A percentile compares a stretch with the other conserved stretches of the same genome.
These are phyloP conservation scores for Fusarium chuoi DNA, from an alignment of 2,329 filamentous ascomycete genomes.

Conservation along the genomic window DNA sequence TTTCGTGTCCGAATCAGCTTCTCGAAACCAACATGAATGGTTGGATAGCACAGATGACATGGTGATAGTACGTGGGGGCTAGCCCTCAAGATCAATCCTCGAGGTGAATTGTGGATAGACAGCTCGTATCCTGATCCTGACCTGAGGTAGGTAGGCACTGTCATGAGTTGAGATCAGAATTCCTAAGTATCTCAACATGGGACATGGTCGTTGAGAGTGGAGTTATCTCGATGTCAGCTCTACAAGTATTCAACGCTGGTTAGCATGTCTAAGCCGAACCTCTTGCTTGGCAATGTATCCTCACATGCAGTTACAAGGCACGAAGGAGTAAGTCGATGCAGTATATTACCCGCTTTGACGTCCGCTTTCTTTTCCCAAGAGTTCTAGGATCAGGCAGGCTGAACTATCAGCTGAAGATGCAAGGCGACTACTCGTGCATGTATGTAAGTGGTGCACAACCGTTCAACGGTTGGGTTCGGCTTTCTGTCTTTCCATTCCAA, in stretches of 20 bases:
- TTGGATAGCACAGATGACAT: neutral
- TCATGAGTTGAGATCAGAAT: conserved; percentile 15
- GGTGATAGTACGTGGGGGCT: conserved; percentile 10
- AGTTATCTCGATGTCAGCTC: neutral
- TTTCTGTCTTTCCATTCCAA: neutral
- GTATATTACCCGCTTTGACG: conserved; percentile 30
- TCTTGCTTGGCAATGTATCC: conserved; percentile 3
- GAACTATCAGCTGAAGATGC: conserved; percentile 26
- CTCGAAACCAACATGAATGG: neutral
- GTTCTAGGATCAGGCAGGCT: conserved; percentile 21
- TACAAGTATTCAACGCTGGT: conserved; percentile 6
- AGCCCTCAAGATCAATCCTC: neutral
- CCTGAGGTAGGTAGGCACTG: neutral
- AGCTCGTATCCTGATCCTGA: neutral
- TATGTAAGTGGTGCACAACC: neutral
- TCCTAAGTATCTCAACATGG: neutral
- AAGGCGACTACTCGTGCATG: neutral
- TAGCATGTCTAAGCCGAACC: conserved; percentile 10
- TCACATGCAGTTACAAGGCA: conserved; percentile 14
- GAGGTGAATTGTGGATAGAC: neutral
- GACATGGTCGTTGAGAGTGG: conserved; percentile 2
- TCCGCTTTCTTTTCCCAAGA: conserved; percentile 23
- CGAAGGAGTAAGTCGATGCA: conserved; percentile 1
- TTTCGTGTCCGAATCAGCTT: neutral
- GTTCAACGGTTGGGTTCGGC: neutral